Evolutionary conservation across 2,329 filamentous ascomycete genomes (phyloP).

Genomic region (Fusarium lyarnte): DNA sequence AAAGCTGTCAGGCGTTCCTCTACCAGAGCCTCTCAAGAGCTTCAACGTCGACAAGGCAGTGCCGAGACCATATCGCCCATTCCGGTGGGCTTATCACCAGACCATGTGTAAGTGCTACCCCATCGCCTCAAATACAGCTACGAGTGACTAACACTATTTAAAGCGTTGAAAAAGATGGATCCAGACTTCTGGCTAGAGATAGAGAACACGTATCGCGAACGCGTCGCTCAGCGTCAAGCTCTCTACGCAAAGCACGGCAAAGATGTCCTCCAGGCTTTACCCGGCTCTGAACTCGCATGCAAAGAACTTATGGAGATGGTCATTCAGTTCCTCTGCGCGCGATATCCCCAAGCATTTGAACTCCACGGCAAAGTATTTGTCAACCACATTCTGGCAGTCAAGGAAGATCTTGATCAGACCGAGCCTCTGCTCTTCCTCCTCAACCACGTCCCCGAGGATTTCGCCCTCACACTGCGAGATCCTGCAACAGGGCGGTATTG

Average conservation of each 20-base stretch:
- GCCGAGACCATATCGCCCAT: slow-evolving; percentile 81
- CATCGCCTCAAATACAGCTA: no score
- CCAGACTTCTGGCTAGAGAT: slow-evolving; percentile 91
- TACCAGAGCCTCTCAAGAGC: slow-evolving; percentile 69
- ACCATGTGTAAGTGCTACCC: slow-evolving; percentile 76
- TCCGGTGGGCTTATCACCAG: slow-evolving; percentile 87
- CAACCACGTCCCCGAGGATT: slow-evolving; percentile 86
- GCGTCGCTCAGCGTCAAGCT: slow-evolving; percentile 73
- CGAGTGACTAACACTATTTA: slow-evolving; percentile 43
- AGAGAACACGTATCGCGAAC: slow-evolving; percentile 74
- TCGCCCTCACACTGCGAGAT: slow-evolving; percentile 78
- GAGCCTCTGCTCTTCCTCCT: slow-evolving; percentile 76
- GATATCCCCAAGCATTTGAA: slow-evolving; percentile 80
- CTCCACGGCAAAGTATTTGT: slow-evolving; percentile 68
- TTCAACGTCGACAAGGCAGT: slow-evolving; percentile 76
- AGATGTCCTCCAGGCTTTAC: slow-evolving; percentile 72
- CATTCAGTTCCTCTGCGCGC: slow-evolving; percentile 78
- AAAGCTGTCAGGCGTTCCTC: slow-evolving; percentile 75
- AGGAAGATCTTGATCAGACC: slow-evolving; percentile 67
- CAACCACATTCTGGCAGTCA: slow-evolving; percentile 74
- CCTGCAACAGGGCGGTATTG: slow-evolving; percentile 76
- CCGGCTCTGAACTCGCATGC: slow-evolving; percentile 80
- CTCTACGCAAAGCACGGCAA: slow-evolving; percentile 72
- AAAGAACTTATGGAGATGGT: slow-evolving; percentile 91
- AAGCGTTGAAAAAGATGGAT: slow-evolving; percentile 81